Evolutionary conservation across 495 filamentous ascomycete genomes (phyloP).

Genomic region (Xylaria bambusicola): DNA sequence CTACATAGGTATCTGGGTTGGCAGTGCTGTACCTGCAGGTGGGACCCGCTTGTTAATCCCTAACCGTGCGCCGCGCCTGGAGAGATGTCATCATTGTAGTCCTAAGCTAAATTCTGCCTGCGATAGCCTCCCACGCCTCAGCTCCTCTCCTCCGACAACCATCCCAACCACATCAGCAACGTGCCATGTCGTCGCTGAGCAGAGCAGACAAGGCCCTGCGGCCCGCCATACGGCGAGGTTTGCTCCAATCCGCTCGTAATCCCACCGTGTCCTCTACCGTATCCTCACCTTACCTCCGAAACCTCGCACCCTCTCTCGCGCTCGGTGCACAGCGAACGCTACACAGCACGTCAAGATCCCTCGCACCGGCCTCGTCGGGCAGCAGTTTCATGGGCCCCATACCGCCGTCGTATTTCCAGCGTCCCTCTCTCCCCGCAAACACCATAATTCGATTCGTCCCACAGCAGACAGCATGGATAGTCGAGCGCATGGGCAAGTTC

Average conservation of each 20-base stretch:
- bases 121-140: neutral
- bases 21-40: too few relatives aligned
- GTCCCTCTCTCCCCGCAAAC: conserved; percentile 75
- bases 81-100: conserved; percentile 3
- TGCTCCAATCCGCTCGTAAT: neutral
- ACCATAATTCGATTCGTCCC: conserved; percentile 96
- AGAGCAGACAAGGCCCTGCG: conserved; percentile 14
- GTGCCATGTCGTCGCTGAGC: conserved; percentile 20
- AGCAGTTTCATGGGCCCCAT: conserved; percentile 28
- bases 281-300: neutral
- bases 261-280: neutral
- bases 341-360: conserved; percentile 30
- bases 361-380: conserved; percentile 14
- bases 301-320: conserved; percentile 20
- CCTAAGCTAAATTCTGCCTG: neutral
- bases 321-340: conserved; percentile 31
- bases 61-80: too few relatives aligned
- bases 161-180: neutral
- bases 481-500: conserved; percentile 98
- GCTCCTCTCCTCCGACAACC: neutral
- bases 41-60: too few relatives aligned
- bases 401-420: conserved; percentile 60
- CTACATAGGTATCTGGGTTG: too few relatives aligned
- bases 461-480: conserved; percentile 98
- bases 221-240: conserved; percentile 14